Conservation (phyloP, 2,329 filamentous ascomycete species). For the Monilinia aucupariae region DNA sequence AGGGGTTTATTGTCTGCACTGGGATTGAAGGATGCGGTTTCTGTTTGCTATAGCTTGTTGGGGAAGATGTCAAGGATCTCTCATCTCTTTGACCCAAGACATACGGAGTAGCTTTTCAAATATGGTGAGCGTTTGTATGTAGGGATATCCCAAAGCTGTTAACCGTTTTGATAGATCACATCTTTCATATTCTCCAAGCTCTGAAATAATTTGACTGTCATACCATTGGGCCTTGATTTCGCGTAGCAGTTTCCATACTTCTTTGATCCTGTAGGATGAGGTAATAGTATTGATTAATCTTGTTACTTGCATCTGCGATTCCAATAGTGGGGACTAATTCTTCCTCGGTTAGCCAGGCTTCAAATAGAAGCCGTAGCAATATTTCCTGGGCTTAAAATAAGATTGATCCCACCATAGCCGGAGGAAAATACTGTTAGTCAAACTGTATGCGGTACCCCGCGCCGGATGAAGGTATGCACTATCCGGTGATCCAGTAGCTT, state of each 20-base stretch:
- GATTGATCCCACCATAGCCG: neutral
- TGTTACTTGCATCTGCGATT: neutral
- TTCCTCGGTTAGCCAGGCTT: neutral
- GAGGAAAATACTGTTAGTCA: neutral
- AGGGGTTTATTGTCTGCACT: constrained; percentile 3
- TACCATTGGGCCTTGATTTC: neutral
- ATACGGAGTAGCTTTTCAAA: neutral
- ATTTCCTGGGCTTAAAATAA: neutral
- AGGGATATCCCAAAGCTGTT: constrained; percentile 3
- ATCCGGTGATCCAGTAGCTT: neutral
- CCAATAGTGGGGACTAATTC: neutral
- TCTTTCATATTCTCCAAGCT: neutral
- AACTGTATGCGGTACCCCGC: constrained; percentile 4
- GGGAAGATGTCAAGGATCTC: neutral
- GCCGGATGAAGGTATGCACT: neutral
- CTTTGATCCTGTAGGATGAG: neutral
- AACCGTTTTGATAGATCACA: neutral
- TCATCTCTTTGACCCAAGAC: constrained; percentile 4
- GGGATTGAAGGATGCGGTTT: neutral
- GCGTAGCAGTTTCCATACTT: neutral
- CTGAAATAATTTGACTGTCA: neutral
- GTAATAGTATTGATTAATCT: neutral
- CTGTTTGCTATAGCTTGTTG: constrained; percentile 9
- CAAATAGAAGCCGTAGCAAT: neutral
- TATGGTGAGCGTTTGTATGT: constrained; percentile 11